These are phyloP conservation scores for Triticum dicoccoides DNA, from an alignment of 176 grass and related monocot genomes.

Conservation along the genomic window DNA sequence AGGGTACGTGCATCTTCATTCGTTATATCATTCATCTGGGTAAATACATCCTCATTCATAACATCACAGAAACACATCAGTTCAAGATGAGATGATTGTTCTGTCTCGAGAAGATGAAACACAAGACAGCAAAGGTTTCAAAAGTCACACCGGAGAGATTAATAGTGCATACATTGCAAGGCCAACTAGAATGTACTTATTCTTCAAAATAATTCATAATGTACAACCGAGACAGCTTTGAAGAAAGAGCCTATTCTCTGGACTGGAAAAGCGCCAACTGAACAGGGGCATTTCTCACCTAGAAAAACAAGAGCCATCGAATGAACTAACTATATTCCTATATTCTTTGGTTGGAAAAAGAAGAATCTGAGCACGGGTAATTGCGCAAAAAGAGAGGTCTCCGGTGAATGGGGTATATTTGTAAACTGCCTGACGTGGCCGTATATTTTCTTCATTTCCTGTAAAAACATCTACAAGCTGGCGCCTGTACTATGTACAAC, in stretches of 20 bases:
- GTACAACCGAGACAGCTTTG: neutral
- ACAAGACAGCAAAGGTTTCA: neutral
- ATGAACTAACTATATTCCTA: slow-evolving; percentile 25
- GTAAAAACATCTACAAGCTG: slow-evolving; percentile 35
- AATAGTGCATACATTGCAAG: neutral
- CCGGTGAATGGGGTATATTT: slow-evolving; percentile 19
- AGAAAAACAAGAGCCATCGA: neutral
- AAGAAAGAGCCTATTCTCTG: neutral
- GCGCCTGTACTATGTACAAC: slow-evolving; percentile 44
- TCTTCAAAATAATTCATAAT: slow-evolving; percentile 4
- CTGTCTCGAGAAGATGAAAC: neutral
- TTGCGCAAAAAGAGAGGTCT: neutral
- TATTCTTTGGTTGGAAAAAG: slow-evolving; percentile 24
- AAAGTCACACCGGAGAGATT: neutral
- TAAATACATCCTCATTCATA: neutral
- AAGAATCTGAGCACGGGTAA: neutral
- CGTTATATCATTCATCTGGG: neutral
- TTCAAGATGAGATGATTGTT: neutral
- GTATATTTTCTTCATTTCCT: slow-evolving; percentile 40
- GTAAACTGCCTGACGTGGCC: slow-evolving; percentile 6
- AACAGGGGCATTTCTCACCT: neutral
- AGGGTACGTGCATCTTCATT: neutral
- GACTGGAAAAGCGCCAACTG: neutral
- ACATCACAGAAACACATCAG: neutral
- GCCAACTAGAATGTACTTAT: neutral